These are phyloP conservation scores for barley (Hordeum vulgare) DNA, from an alignment of 176 grass and related monocot genomes.

Conservation along the genomic window DNA sequence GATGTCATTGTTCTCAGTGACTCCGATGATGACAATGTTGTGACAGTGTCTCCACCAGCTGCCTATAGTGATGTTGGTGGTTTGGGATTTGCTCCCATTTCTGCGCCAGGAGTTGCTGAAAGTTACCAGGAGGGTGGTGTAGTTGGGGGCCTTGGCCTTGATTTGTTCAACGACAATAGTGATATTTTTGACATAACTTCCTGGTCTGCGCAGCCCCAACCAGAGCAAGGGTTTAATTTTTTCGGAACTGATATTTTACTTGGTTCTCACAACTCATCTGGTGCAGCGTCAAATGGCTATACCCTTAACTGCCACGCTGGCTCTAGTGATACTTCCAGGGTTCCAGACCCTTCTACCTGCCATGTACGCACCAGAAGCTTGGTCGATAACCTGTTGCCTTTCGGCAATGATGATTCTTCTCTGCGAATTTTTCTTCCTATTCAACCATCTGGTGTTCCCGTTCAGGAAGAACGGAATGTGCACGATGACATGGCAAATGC, in stretches of 20 bases:
- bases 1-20: conserved; percentile 80
- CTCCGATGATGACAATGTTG: conserved; percentile 71
- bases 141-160: conserved; percentile 36
- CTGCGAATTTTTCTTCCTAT: conserved; percentile 79
- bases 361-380: conserved; percentile 34
- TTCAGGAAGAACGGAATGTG: conserved; percentile 40
- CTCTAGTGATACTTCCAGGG: conserved; percentile 23
- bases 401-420: conserved; percentile 45
- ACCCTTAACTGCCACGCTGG: conserved; percentile 41
- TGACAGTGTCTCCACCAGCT: conserved; percentile 12
- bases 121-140: conserved; percentile 52
- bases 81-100: conserved; percentile 40
- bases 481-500: conserved; percentile 33
- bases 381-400: conserved; percentile 71
- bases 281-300: conserved; percentile 42
- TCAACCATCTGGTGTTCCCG: conserved; percentile 41
- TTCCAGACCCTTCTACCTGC: conserved; percentile 37
- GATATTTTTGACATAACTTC: conserved; percentile 66
- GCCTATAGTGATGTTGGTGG: conserved; percentile 27
- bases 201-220: conserved; percentile 49
- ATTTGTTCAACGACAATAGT: conserved; percentile 44
- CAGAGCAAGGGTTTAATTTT: conserved; percentile 57
- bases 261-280: conserved; percentile 44
- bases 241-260: conserved; percentile 52
- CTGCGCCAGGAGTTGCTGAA: conserved; percentile 36